Evolutionary conservation across 192 early-diverging fungal species (phyloP).

Genomic region (Coemansia sp.): DNA sequence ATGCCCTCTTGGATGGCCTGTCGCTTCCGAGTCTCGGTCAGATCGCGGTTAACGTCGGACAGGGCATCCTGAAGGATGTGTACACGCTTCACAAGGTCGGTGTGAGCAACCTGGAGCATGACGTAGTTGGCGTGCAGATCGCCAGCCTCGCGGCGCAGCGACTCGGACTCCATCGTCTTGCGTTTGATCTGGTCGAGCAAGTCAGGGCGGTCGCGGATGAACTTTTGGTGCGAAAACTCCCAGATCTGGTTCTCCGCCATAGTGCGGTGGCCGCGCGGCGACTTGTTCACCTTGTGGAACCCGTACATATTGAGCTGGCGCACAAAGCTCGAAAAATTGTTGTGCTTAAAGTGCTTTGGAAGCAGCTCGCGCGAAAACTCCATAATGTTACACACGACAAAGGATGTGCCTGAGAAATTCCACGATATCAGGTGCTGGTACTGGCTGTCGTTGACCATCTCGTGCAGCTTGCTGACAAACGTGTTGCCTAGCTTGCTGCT

Average conservation of each 20-base stretch:
- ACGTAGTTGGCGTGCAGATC: slow-evolving; percentile 74
- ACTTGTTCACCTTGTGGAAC: slow-evolving; percentile 81
- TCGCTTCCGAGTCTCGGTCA: slow-evolving; percentile 69
- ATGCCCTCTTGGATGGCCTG: slow-evolving; percentile 66
- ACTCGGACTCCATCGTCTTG: slow-evolving; percentile 85
- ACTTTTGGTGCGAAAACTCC: slow-evolving; percentile 86
- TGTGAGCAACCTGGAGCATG: slow-evolving; percentile 74
- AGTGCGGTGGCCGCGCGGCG: slow-evolving; percentile 77
- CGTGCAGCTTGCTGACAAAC: slow-evolving; percentile 66
- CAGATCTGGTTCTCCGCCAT: slow-evolving; percentile 88
- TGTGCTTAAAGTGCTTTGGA: slow-evolving; percentile 89
- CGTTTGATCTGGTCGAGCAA: slow-evolving; percentile 88
- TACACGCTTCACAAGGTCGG: slow-evolving; percentile 71
- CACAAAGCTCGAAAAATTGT: slow-evolving; percentile 90
- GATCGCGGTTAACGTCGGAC: slow-evolving; percentile 67
- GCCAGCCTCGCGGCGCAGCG: slow-evolving; percentile 67
- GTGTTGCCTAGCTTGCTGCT: slow-evolving; percentile 53
- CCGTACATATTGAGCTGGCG: slow-evolving; percentile 86
- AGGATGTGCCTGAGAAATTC: slow-evolving; percentile 85
- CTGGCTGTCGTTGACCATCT: slow-evolving; percentile 82
- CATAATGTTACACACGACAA: slow-evolving; percentile 88
- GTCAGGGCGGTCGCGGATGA: slow-evolving; percentile 71
- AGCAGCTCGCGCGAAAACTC: slow-evolving; percentile 87
- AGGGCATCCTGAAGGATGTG: slow-evolving; percentile 73
- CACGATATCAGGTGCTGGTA: slow-evolving; percentile 88